These are phyloP conservation scores for Pleurostoma richardsiae DNA, from an alignment of 2,329 filamentous ascomycete species.

Conservation along the genomic window DNA sequence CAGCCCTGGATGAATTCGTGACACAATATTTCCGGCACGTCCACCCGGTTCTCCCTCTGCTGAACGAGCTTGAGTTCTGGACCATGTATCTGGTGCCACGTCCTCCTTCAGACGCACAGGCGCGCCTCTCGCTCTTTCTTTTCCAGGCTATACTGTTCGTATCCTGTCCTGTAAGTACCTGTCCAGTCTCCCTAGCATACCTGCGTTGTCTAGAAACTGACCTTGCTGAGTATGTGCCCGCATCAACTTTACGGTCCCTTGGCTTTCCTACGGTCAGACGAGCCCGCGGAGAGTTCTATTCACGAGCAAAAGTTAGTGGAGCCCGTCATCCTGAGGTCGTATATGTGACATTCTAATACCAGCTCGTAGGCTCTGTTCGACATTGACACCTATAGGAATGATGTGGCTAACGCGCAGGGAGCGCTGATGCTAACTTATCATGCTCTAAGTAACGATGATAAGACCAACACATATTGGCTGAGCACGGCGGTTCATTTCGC, in stretches of 20 bases:
- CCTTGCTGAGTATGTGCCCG: conserved; percentile 27
- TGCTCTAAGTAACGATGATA: conserved; percentile 23
- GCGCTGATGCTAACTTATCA: conserved; percentile 37
- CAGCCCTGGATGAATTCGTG: conserved; percentile 40
- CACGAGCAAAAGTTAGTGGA: conserved; percentile 28
- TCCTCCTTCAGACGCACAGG: conserved; percentile 8
- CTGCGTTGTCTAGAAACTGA: background rate
- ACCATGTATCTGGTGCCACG: conserved; percentile 27
- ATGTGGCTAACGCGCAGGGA: conserved; percentile 32
- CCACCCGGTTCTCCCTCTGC: conserved; percentile 36
- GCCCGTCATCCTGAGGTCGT: background rate
- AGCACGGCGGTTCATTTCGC: conserved; percentile 44
- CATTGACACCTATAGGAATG: conserved; percentile 35
- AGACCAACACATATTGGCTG: conserved; percentile 37
- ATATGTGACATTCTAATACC: background rate
- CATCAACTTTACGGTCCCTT: conserved; percentile 28
- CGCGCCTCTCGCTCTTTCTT: conserved; percentile 35
- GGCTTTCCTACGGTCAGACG: conserved; percentile 36
- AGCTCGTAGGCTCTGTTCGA: conserved; percentile 31
- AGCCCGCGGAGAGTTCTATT: conserved; percentile 38
- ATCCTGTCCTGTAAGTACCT: conserved; percentile 29
- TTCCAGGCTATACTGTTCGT: conserved; percentile 40
- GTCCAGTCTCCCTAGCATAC: background rate
- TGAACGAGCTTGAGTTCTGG: conserved; percentile 44
- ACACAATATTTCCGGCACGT: conserved; percentile 41